Evolutionary conservation across 1,284 basidiomycete species (phyloP), one percentile per base, ranked within the genome.

Genomic region (Microbotryomycetes sp.): DNA sequence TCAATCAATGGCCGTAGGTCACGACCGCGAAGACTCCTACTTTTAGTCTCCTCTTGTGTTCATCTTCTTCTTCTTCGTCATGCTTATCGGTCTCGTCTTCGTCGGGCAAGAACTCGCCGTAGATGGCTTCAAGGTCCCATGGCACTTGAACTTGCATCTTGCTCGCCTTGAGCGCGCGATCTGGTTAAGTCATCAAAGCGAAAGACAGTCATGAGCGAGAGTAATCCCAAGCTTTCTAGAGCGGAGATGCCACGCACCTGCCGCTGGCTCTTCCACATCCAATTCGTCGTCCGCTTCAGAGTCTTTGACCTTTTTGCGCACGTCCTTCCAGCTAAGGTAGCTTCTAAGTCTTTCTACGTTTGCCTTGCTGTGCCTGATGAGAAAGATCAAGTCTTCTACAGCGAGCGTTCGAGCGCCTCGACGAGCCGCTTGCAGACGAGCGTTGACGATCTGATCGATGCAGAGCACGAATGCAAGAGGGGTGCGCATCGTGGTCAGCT

Each of bases 321-420:
- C 93, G 68, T 97, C 94, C 73, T 96, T 97, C 93, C 94, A 98
- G 0, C 88, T 89, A n/a, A 98, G 81, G 73, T 97, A 97, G 11
- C 91, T 96, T 27, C 91, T 78, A 21, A 97, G 79, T 26, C 94
- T 81, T 75, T 97, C 96, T 62, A 97, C 90, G 76, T 97, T 96
- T 23, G 88, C 89, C 64, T 90, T 81, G 76, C 97, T 94, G 72
- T 96, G 89, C 9, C 94, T 85, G 72, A 97, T 93, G 68, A 97
- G 84, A 71, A 97, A 97, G 69, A 98, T 91, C 60, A 97, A 84
- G 76, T 98, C 94, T 75, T 97, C 93, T 1, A 91, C 86, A 0
- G 89, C 85, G 35, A 97, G 81, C 70, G 86, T 90, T 28, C 90
- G 86, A 9, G 89, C 89, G 0, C 86, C 86, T 9, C 91, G 85